phyloP scores from a whole-genome alignment of 1,284 basidiomycete species.

The Apiotrichum sp. region DNA sequence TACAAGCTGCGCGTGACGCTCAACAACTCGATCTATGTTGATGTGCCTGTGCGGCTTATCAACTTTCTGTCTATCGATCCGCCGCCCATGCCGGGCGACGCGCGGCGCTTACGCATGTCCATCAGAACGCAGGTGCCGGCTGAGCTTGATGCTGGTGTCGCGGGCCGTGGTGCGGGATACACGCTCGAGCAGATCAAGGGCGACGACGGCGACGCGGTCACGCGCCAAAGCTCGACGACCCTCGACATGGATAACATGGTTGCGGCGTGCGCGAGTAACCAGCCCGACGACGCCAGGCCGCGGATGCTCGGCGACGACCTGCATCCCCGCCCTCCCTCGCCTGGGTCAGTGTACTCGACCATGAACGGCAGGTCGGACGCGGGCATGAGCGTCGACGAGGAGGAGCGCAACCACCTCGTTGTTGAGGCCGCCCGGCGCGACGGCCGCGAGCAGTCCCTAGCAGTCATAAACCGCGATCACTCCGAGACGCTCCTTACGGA shows the following conservation, averaged over 20 bases:
- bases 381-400: slow-evolving; percentile 17
- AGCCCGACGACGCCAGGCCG: slow-evolving; percentile 1
- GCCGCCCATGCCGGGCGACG: slow-evolving; percentile 39
- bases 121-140: background rate
- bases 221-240: slow-evolving; percentile 34
- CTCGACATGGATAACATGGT: slow-evolving; percentile 35
- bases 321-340: background rate
- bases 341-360: slow-evolving; percentile 10
- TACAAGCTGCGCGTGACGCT: slow-evolving; percentile 69
- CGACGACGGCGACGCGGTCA: slow-evolving; percentile 3
- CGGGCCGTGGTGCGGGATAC: background rate
- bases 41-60: slow-evolving; percentile 43
- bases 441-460: slow-evolving; percentile 37
- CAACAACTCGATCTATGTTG: slow-evolving; percentile 56
- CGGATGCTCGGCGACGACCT: background rate
- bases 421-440: slow-evolving; percentile 31
- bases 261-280: slow-evolving; percentile 16
- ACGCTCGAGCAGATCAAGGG: slow-evolving; percentile 2
- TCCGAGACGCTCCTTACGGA: background rate
- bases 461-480: slow-evolving; percentile 23
- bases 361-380: slow-evolving; percentile 14
- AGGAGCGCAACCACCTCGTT: slow-evolving; percentile 16
- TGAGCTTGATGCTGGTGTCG: background rate
- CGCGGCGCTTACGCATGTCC: slow-evolving; percentile 1
- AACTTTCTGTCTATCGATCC: slow-evolving; percentile 48